Evolutionary conservation across 2,329 filamentous ascomycete genomes (phyloP).

Genomic region (Exserohilum rostratum): DNA sequence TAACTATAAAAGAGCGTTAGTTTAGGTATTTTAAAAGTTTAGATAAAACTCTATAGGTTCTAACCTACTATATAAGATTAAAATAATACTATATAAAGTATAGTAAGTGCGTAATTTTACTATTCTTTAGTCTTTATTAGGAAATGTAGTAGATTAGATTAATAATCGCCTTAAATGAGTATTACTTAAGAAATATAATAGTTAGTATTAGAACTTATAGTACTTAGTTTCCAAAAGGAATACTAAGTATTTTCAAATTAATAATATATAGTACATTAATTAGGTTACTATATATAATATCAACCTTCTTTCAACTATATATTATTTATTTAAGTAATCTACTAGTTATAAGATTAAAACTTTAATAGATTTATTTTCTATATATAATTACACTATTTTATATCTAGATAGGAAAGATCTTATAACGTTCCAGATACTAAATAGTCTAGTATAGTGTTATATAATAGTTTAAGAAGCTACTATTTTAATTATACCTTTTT

Average conservation of each 20-base stretch:
- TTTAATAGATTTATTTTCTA: not conserved
- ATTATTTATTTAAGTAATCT: not conserved
- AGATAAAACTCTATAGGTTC: not conserved
- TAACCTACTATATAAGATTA: not conserved
- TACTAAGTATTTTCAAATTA: slow-evolving; percentile 2
- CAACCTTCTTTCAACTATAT: not conserved
- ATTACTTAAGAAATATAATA: not conserved
- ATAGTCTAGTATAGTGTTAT: not conserved
- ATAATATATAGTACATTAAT: not conserved
- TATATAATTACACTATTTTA: slow-evolving; percentile 1
- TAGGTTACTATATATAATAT: not conserved
- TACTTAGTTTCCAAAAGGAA: not conserved
- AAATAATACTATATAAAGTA: not conserved
- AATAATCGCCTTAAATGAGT: not conserved
- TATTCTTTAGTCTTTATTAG: not conserved
- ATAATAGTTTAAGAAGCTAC: slow-evolving; percentile 1
- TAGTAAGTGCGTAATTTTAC: not conserved
- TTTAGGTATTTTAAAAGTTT: not conserved
- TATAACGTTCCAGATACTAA: not conserved
- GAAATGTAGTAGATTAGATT: not conserved
- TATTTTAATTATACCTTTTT: slow-evolving; percentile 5
- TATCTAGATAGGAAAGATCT: not conserved
- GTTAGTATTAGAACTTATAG: slow-evolving; percentile 5
- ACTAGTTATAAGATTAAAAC: not conserved
- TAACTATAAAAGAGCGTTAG: not conserved